A percentile compares a stretch with the other conserved stretches of the same genome.
Conservation (phyloP, 495 filamentous ascomycete species). For the Bacidia rubella region DNA sequence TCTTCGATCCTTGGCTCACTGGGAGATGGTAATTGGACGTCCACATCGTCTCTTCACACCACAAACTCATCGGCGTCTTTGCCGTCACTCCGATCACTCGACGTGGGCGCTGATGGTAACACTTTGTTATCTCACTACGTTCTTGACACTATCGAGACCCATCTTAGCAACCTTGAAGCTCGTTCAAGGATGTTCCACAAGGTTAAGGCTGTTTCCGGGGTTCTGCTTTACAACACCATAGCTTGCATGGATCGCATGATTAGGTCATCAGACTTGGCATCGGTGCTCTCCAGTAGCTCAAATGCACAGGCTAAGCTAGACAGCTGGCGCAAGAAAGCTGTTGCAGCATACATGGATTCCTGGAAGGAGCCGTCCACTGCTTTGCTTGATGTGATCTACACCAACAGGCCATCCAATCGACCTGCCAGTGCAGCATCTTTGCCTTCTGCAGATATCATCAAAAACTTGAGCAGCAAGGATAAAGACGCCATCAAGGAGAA, state of each 20-base stretch:
- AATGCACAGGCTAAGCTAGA: constrained; percentile 50
- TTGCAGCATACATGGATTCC: constrained; percentile 66
- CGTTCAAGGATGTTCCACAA: constrained; percentile 63
- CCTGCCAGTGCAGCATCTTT: constrained; percentile 49
- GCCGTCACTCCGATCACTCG: constrained; percentile 60
- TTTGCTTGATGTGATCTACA: constrained; percentile 86
- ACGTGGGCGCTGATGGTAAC: constrained; percentile 78
- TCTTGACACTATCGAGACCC: constrained; percentile 66
- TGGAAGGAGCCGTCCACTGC: constrained; percentile 79
- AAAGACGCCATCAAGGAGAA: constrained; percentile 94
- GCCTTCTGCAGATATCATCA: constrained; percentile 69
- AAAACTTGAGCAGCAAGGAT: constrained; percentile 71
- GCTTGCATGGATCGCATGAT: constrained; percentile 77
- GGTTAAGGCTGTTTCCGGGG: constrained; percentile 64
- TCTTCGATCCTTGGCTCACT: constrained; percentile 82
- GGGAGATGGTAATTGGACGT: constrained; percentile 83
- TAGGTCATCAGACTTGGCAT: constrained; percentile 60
- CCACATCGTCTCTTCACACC: constrained; percentile 25
- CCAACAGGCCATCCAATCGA: constrained; percentile 51
- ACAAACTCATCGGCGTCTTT: constrained; percentile 47
- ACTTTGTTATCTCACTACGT: constrained; percentile 83
- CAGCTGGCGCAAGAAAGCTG: constrained; percentile 73
- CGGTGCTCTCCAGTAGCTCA: constrained; percentile 52
- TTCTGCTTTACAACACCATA: constrained; percentile 85
- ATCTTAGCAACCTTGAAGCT: constrained; percentile 64